Evolutionary conservation across 305 asterid genomes (phyloP).

Genomic region (Ajuga reptans): DNA sequence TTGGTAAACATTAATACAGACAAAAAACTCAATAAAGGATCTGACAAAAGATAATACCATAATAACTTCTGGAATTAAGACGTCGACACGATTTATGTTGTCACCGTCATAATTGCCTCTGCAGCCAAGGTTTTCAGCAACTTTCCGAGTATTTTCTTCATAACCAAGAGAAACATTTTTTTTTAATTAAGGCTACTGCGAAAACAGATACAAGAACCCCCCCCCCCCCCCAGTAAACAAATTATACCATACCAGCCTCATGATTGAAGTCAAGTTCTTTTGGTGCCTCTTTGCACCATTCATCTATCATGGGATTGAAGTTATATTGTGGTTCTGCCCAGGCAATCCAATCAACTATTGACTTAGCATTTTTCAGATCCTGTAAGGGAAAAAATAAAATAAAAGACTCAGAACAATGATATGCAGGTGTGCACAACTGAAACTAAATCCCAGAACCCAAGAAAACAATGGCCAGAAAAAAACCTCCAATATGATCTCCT

Average conservation of each 20-base stretch:
- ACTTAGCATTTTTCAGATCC: conserved; percentile 92
- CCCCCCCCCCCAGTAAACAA: conserved; percentile 13
- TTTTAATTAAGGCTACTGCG: conserved; percentile 13
- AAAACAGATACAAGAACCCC: conserved; percentile 4
- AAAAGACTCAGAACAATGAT: conserved; percentile 15
- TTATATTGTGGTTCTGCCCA: conserved; percentile 99
- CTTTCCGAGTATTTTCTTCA: conserved; percentile 74
- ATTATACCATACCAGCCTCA: conserved; percentile 73
- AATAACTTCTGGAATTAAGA: conserved; percentile 83
- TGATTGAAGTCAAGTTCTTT: conserved; percentile 84
- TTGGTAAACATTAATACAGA: conserved; percentile 7
- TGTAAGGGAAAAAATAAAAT: conserved; percentile 34
- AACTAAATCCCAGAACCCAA: conserved; percentile 10
- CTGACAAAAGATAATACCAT: conserved; percentile 45
- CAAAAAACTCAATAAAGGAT: conserved; percentile 20
- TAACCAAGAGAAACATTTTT: conserved; percentile 32
- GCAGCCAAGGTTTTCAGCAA: conserved; percentile 75
- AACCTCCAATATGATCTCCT: conserved; percentile 84
- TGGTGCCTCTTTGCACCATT: conserved; percentile 99
- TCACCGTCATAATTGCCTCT: conserved; percentile 33
- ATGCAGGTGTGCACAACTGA: conserved; percentile 6
- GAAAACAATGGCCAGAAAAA: conserved; percentile 4
- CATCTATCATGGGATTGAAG: conserved; percentile 95
- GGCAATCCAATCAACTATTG: conserved; percentile 95
- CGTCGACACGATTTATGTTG: conserved; percentile 59